Base-by-base conservation (phyloP, 2,329 filamentous ascomycete species). In the Cytospora paraplurivora region DNA sequence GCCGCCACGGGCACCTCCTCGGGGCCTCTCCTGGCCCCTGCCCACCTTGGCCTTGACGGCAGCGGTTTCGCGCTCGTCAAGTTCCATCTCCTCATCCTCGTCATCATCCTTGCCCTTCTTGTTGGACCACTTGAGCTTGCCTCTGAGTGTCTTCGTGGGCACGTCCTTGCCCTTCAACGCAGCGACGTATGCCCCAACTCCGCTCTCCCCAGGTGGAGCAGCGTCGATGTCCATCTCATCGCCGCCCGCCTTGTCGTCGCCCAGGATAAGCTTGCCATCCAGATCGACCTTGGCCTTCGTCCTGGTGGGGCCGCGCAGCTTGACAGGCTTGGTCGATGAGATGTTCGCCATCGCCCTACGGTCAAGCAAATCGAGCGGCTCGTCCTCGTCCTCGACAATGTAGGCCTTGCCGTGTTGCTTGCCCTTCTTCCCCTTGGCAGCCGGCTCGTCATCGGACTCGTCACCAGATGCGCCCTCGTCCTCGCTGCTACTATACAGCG, bases 301-400 rank as follows among this genome's bases (percentile, higher is more conserved):
- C 74, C 83, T 86, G 50, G 78, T 84, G 59, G 80, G 81, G 70
- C 83, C 82, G 73, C 85, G 85, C 69, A 84, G 76, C 73, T 87
- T 88, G 62, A 84, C 77, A 4, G 93, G 94, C 75, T 93, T 94
- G 12, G 92, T 97, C 6, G 91, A 92, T 3, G 93, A 97, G 71
- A 99, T 97, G 74, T 92, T 95, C 60, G 92, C 94, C 50, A 99
- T 85, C 10, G 93, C 92, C 73, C 89, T 89, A 66, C 92, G 90
- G 72, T 95, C 94, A 17, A 99, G 85, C 53, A 99, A 85, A 79
- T 99, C 95, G 50, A 99, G 88, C 1, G 95, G 95, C 75, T 98
- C 95, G 70, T 96, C 91, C 63, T 96, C 92, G 66, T 96, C 91
- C 79, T 98, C 94, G 66, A 97, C 85, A 70, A 99, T 98, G 76